Evolutionary conservation across 768 basidiomycete genomes (phyloP).

Genomic region (Multifurca ochricompacta): DNA sequence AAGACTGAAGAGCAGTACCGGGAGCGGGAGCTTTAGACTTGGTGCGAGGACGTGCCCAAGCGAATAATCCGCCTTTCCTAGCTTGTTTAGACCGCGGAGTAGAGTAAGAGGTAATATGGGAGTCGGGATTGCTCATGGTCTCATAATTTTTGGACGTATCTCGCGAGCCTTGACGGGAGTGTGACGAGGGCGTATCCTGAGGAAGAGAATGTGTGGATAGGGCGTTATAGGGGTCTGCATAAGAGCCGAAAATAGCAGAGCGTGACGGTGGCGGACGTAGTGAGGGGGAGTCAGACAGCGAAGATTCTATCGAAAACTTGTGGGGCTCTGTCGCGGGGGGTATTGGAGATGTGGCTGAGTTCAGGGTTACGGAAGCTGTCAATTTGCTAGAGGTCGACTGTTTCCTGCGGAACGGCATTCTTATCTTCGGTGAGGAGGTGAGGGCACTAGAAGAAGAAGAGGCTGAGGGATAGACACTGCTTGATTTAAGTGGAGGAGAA

Average conservation of each 20-base stretch:
- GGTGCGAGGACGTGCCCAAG: constrained; percentile 38
- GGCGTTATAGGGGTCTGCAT: constrained; percentile 43
- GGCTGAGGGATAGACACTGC: not conserved
- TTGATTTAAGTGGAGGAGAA: constrained; percentile 5
- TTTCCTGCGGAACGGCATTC: constrained; percentile 37
- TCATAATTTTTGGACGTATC: constrained; percentile 19
- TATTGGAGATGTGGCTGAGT: constrained; percentile 26
- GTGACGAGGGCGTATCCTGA: constrained; percentile 20
- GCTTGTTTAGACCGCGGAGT: constrained; percentile 22
- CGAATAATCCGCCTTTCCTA: constrained; percentile 34
- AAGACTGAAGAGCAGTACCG: constrained; percentile 16
- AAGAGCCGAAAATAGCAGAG: constrained; percentile 55
- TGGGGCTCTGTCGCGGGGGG: not conserved
- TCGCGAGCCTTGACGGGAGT: not conserved
- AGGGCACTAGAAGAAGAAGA: constrained; percentile 16
- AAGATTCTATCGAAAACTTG: constrained; percentile 29
- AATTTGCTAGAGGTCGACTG: constrained; percentile 21
- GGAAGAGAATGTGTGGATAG: constrained; percentile 63
- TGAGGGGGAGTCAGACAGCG: constrained; percentile 38
- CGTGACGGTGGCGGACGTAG: constrained; percentile 53
- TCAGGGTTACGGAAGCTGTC: constrained; percentile 28
- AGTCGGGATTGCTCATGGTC: constrained; percentile 19
- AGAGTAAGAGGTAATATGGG: constrained; percentile 5
- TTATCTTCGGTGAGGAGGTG: constrained; percentile 38
- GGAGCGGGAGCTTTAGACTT: constrained; percentile 32